These are phyloP conservation scores for Amanita pseudoporphyria DNA, from an alignment of 768 basidiomycete genomes.

Conservation along the genomic window DNA sequence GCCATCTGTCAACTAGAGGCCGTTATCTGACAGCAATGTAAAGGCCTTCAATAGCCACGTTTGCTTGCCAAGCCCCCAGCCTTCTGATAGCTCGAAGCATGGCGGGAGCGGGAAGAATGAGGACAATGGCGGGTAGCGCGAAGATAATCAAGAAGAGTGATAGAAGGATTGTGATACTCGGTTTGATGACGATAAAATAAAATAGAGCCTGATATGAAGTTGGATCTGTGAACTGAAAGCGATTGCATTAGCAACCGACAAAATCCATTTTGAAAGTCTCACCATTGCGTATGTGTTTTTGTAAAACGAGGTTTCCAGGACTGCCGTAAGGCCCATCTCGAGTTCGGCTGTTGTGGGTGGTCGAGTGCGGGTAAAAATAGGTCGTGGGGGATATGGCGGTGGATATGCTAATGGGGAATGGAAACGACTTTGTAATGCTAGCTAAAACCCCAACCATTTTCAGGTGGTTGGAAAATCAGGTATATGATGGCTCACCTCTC, in stretches of 20 bases:
- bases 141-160: slow-evolving; percentile 44
- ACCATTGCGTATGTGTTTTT: slow-evolving; percentile 79
- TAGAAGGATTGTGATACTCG: slow-evolving; percentile 63
- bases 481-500: slow-evolving; percentile 38
- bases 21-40: slow-evolving; percentile 32
- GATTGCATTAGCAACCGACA: slow-evolving; percentile 3
- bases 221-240: slow-evolving; percentile 61
- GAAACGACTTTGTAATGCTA: slow-evolving; percentile 59
- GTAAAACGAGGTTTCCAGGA: slow-evolving; percentile 66
- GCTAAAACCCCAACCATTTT: slow-evolving; percentile 24
- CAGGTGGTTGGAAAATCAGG: not conserved
- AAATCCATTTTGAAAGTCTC: slow-evolving; percentile 13
- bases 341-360: slow-evolving; percentile 37
- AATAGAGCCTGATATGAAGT: slow-evolving; percentile 81
- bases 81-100: slow-evolving; percentile 53
- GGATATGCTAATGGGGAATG: slow-evolving; percentile 60
- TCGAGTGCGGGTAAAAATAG: slow-evolving; percentile 64
- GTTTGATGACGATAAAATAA: slow-evolving; percentile 85
- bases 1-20: not conserved
- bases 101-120: slow-evolving; percentile 61
- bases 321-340: slow-evolving; percentile 31
- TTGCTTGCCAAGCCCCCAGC: slow-evolving; percentile 77
- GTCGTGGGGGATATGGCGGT: slow-evolving; percentile 54
- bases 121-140: slow-evolving; percentile 45
- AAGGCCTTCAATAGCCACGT: slow-evolving; percentile 68